Conservation (phyloP, 306 rosid genomes). For the Purshia tridentata region DNA sequence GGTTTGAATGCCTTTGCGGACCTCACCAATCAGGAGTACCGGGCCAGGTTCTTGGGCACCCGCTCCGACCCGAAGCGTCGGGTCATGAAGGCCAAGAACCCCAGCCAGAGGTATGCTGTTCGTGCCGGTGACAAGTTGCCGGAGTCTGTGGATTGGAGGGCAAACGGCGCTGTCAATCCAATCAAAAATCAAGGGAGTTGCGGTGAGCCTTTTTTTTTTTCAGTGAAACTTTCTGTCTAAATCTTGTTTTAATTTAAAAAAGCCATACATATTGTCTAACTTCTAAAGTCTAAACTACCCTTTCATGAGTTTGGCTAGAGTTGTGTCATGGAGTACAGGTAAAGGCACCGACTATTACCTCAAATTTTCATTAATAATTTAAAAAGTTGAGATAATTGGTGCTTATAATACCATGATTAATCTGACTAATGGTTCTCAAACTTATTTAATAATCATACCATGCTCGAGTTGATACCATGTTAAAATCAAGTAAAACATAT, state of each 20-base stretch:
- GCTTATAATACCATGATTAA: too few relatives aligned
- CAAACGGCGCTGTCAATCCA: conserved; percentile 58
- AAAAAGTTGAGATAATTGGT: too few relatives aligned
- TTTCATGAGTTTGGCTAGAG: too few relatives aligned
- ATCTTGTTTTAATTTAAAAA: not conserved
- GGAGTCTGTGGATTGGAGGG: conserved; percentile 75
- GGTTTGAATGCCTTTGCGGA: conserved; percentile 84
- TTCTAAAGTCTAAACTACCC: too few relatives aligned
- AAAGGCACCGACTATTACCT: too few relatives aligned
- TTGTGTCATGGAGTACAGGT: too few relatives aligned
- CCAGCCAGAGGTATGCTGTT: conserved; percentile 55
- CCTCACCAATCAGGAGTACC: conserved; percentile 72
- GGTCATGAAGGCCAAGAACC: conserved; percentile 49
- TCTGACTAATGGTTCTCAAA: too few relatives aligned
- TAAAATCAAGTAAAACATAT: too few relatives aligned
- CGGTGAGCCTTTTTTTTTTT: conserved; percentile 48
- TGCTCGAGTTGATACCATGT: not conserved
- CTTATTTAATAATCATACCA: not conserved
- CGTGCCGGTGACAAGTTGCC: conserved; percentile 51
- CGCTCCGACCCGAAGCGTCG: conserved; percentile 45
- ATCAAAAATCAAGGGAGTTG: conserved; percentile 85
- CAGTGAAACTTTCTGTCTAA: not conserved
- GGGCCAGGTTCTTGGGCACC: conserved; percentile 57
- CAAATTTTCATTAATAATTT: too few relatives aligned
- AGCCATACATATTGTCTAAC: too few relatives aligned